A percentile compares a stretch with the other conserved stretches of the same genome.
These are phyloP conservation scores for Aspergillus sparsus DNA, from an alignment of 495 filamentous ascomycete genomes.

Conservation along the genomic window DNA sequence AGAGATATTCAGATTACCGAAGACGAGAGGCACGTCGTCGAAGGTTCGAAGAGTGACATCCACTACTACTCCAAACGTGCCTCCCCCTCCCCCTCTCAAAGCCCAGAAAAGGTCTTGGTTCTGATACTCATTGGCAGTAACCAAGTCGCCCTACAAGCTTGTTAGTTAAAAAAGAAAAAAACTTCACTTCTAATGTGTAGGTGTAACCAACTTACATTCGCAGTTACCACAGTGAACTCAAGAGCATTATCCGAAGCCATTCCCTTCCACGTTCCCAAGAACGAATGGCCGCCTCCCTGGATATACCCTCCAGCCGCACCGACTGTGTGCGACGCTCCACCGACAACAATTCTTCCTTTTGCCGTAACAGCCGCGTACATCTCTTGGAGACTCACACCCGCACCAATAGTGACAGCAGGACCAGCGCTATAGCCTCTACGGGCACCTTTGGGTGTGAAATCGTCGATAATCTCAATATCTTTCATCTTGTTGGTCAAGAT, in stretches of 20 bases:
- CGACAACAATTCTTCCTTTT: conserved; percentile 20
- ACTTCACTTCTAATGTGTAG: not conserved
- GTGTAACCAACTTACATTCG: conserved; percentile 34
- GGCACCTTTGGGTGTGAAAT: conserved; percentile 30
- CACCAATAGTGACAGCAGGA: conserved; percentile 52
- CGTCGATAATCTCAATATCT: conserved; percentile 31
- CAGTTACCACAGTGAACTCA: conserved; percentile 39
- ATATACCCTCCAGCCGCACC: conserved; percentile 51
- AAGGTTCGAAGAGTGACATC: conserved; percentile 45
- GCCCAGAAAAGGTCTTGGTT: conserved; percentile 63
- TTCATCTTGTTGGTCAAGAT: conserved; percentile 60
- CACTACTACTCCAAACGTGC: conserved; percentile 54
- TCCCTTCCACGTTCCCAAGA: conserved; percentile 38
- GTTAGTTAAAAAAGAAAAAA: conserved; percentile 1
- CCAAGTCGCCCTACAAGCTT: conserved; percentile 27
- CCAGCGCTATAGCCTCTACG: conserved; percentile 28
- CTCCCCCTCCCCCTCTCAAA: conserved; percentile 46
- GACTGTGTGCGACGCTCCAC: conserved; percentile 28
- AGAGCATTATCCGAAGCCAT: conserved; percentile 42
- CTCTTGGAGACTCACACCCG: conserved; percentile 53
- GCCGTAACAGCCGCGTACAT: conserved; percentile 42
- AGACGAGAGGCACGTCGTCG: conserved; percentile 37
- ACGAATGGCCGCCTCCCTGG: conserved; percentile 59
- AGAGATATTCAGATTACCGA: conserved; percentile 40
- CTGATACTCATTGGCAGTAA: conserved; percentile 41